phyloP scores from a whole-genome alignment of 139 green algal species.

The Asterochloris erici region DNA sequence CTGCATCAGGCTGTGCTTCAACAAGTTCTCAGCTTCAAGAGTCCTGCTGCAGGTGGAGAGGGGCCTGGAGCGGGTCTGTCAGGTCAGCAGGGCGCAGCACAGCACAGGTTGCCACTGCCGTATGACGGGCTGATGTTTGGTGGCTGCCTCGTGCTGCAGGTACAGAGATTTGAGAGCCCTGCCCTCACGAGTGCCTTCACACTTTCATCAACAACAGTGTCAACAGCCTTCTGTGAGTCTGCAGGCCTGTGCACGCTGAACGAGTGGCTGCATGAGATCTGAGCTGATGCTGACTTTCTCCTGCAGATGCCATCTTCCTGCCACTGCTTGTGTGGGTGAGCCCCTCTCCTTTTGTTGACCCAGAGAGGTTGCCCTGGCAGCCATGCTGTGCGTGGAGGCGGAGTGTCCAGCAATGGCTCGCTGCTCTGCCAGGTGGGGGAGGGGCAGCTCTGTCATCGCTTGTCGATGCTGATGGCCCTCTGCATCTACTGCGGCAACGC shows the following conservation, averaged over 20 bases:
- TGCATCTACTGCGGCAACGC: conserved; percentile 49
- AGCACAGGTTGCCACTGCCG: background rate
- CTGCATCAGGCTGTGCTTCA: too few relatives aligned
- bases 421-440: background rate
- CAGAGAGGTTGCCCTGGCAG: background rate
- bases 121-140: background rate
- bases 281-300: conserved; percentile 11
- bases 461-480: conserved; percentile 28
- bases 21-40: too few relatives aligned
- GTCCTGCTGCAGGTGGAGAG: conserved; percentile 19
- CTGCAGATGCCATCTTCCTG: conserved; percentile 8
- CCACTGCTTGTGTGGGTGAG: background rate
- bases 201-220: background rate
- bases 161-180: background rate
- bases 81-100: conserved; percentile 11
- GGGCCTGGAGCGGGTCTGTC: conserved; percentile 24
- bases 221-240: conserved; percentile 30
- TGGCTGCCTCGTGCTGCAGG: background rate
- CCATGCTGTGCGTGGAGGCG: background rate
- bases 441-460: too few relatives aligned
- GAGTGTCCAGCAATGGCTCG: background rate
- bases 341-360: background rate
- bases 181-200: background rate
- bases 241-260: too few relatives aligned
- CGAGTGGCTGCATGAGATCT: conserved; percentile 33